A percentile compares a stretch with the other conserved stretches of the same genome.
phyloP scores from a whole-genome alignment of 768 basidiomycete genomes.

The Mycena haematopus region DNA sequence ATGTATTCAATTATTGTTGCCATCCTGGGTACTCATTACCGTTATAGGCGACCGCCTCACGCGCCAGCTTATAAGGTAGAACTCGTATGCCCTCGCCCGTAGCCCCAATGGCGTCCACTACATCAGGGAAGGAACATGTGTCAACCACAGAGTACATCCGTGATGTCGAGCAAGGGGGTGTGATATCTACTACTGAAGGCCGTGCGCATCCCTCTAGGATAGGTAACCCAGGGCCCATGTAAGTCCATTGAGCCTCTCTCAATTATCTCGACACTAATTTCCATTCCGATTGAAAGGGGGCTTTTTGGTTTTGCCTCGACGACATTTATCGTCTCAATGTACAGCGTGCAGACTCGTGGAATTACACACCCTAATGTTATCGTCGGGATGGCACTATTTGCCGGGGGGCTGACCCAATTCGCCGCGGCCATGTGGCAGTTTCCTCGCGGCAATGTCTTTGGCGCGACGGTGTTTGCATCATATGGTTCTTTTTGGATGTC shows the following conservation, averaged over 20 bases:
- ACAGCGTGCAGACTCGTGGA: slow-evolving; percentile 60
- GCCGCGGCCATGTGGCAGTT: slow-evolving; percentile 86
- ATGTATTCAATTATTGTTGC: not conserved
- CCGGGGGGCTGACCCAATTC: slow-evolving; percentile 81
- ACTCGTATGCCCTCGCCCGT: not conserved
- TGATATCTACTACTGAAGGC: slow-evolving; percentile 2
- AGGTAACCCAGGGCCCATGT: slow-evolving; percentile 18
- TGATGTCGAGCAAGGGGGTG: not conserved
- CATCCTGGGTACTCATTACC: slow-evolving; percentile 3
- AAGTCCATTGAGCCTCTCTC: slow-evolving; percentile 16
- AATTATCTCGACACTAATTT: not conserved
- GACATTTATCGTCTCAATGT: slow-evolving; percentile 73
- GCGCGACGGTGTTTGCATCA: slow-evolving; percentile 76
- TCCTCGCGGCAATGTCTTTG: slow-evolving; percentile 65
- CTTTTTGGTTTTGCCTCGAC: slow-evolving; percentile 56
- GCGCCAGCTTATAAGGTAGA: slow-evolving; percentile 8
- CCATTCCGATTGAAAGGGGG: slow-evolving; percentile 23
- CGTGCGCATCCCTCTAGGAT: slow-evolving; percentile 15
- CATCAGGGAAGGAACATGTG: slow-evolving; percentile 1
- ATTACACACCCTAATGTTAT: slow-evolving; percentile 64
- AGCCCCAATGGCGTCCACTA: slow-evolving; percentile 8
- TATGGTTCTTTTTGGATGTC: slow-evolving; percentile 87
- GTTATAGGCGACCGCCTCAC: slow-evolving; percentile 1
- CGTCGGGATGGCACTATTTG: slow-evolving; percentile 77
- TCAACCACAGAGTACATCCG: not conserved